Conservation (phyloP, 345 rosid genomes). For the Eucalyptus cloeziana region DNA sequence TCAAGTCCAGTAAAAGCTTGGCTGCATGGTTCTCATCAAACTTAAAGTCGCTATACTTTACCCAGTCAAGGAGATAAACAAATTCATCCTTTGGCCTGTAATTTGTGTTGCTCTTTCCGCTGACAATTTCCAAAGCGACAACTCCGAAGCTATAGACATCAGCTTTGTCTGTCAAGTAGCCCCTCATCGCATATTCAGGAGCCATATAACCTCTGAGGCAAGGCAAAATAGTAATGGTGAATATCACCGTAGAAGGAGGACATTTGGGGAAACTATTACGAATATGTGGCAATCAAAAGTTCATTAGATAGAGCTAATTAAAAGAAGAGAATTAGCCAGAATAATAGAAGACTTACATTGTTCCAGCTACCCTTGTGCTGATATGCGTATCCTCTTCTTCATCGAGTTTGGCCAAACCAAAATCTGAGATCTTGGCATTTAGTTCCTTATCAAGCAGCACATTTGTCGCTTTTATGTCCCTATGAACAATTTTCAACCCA, state of each 20-base stretch:
- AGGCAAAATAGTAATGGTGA: background rate
- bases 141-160: background rate
- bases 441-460: conserved; percentile 53
- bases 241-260: background rate
- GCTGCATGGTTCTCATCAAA: background rate
- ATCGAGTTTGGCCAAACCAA: conserved; percentile 64
- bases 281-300: background rate
- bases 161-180: background rate
- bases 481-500: conserved; percentile 54
- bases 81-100: background rate
- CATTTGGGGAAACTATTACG: background rate
- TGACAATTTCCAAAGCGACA: background rate
- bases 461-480: conserved; percentile 61
- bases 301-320: background rate
- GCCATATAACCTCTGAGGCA: conserved; percentile 85
- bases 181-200: conserved; percentile 56
- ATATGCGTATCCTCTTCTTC: conserved; percentile 67
- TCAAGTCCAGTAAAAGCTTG: background rate
- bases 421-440: conserved; percentile 59
- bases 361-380: conserved; percentile 63
- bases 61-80: conserved; percentile 51
- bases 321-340: background rate
- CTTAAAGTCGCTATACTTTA: background rate
- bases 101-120: background rate
- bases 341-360: conserved; percentile 28